Percentiles rank a stretch among this genome's conserved stretches.
Evolutionary conservation across 352 stramenopile species (phyloP).

Genomic region (Peronosclerospora sorghi): DNA sequence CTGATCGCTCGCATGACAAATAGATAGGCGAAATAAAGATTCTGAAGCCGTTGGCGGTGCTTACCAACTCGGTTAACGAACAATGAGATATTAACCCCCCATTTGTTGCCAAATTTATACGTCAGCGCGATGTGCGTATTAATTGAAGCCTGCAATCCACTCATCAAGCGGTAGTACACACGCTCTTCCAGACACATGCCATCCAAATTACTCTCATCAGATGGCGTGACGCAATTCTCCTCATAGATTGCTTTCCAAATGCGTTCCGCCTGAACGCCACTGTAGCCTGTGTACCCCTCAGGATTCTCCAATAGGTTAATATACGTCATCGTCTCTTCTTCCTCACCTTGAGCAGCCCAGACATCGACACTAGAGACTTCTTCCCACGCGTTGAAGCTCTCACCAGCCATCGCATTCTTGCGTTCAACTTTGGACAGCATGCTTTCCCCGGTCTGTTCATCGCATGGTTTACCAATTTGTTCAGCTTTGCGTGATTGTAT

Average conservation of each 20-base stretch:
- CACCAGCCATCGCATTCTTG: slow-evolving; percentile 53
- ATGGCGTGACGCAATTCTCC: slow-evolving; percentile 92
- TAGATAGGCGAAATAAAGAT: slow-evolving; percentile 98
- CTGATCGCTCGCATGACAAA: slow-evolving; percentile 93
- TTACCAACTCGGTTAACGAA: slow-evolving; percentile 86
- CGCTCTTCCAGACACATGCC: slow-evolving; percentile 88
- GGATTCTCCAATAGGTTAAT: slow-evolving; percentile 96
- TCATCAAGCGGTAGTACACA: slow-evolving; percentile 95
- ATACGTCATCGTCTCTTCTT: slow-evolving; percentile 73
- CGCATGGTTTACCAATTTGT: slow-evolving; percentile 30
- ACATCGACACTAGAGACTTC: slow-evolving; percentile 48
- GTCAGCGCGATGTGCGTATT: slow-evolving; percentile 88
- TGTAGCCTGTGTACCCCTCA: slow-evolving; percentile 97
- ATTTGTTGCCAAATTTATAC: slow-evolving; percentile 67
- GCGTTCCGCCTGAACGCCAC: slow-evolving; percentile 82
- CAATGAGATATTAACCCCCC: slow-evolving; percentile 61
- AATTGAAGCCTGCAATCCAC: slow-evolving; percentile 93
- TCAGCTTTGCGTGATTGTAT: slow-evolving; percentile 7
- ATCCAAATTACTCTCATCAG: slow-evolving; percentile 46
- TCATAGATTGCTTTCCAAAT: slow-evolving; percentile 97
- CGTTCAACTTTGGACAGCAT: slow-evolving; percentile 66
- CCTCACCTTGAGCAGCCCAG: slow-evolving; percentile 43
- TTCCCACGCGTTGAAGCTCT: slow-evolving; percentile 52
- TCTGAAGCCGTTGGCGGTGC: slow-evolving; percentile 91
- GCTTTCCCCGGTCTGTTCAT: slow-evolving; percentile 59